Evolutionary conservation across 1,284 basidiomycete species (phyloP).

Genomic region (Boletus albobrunnescens): DNA sequence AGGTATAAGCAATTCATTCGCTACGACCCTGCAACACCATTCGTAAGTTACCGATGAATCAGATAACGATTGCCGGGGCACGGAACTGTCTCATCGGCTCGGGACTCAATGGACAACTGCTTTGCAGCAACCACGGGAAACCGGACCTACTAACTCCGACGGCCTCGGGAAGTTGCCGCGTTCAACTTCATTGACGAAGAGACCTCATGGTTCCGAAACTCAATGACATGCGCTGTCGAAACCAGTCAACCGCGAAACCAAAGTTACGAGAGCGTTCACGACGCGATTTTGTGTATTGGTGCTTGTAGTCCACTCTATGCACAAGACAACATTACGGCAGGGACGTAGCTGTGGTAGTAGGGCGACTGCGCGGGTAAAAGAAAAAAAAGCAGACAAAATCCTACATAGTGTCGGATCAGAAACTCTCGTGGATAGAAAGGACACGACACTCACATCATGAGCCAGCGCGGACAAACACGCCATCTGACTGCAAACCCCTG

Average conservation of each 20-base stretch:
- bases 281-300: slow-evolving; percentile 14
- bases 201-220: slow-evolving; percentile 4
- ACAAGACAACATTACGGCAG: slow-evolving; percentile 19
- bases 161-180: neutral
- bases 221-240: slow-evolving; percentile 11
- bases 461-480: neutral
- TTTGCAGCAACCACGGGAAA: neutral
- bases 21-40: slow-evolving; percentile 14
- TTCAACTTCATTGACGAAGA: neutral
- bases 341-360: slow-evolving; percentile 18
- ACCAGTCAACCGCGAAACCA: slow-evolving; percentile 5
- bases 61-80: slow-evolving; percentile 6
- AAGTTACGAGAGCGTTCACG: slow-evolving; percentile 13
- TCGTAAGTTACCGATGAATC: slow-evolving; percentile 15
- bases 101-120: neutral
- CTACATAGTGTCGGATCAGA: slow-evolving; percentile 8
- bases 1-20: slow-evolving; percentile 29
- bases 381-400: neutral
- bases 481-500: neutral
- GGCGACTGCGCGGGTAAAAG: slow-evolving; percentile 6
- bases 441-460: slow-evolving; percentile 12
- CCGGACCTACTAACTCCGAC: neutral
- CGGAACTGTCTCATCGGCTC: neutral
- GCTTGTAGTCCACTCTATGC: slow-evolving; percentile 15
- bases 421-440: neutral